Evolutionary conservation across 2,329 filamentous ascomycete genomes (phyloP).

Genomic region (Hypoxylon sp.): DNA sequence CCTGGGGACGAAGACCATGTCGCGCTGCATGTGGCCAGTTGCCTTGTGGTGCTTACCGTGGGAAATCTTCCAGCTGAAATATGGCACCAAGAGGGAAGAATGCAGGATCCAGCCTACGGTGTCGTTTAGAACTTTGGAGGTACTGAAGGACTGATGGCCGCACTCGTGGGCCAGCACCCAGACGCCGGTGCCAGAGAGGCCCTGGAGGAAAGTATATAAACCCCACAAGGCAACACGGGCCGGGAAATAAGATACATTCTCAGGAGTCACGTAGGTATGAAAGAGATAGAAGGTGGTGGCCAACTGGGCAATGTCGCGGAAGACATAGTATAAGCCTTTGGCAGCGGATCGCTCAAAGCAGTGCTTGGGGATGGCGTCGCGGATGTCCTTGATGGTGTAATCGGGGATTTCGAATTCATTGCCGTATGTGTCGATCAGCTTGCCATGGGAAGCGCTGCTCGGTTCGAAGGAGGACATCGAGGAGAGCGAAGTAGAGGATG

Average conservation of each 20-base stretch:
- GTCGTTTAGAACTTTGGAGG: slow-evolving; percentile 92
- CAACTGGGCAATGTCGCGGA: slow-evolving; percentile 81
- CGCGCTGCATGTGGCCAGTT: slow-evolving; percentile 94
- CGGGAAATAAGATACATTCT: slow-evolving; percentile 78
- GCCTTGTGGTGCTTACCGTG: slow-evolving; percentile 99
- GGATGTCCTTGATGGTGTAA: slow-evolving; percentile 97
- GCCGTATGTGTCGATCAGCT: slow-evolving; percentile 91
- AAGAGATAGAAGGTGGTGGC: slow-evolving; percentile 86
- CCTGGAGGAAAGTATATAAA: slow-evolving; percentile 83
- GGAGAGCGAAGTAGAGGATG: slow-evolving; percentile 92
- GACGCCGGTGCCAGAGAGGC: slow-evolving; percentile 90
- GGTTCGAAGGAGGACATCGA: slow-evolving; percentile 80
- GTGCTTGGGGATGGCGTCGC: slow-evolving; percentile 96
- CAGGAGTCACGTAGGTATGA: slow-evolving; percentile 90
- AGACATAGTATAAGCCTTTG: slow-evolving; percentile 83
- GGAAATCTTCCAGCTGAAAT: slow-evolving; percentile 99
- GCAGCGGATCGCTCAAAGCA: slow-evolving; percentile 90
- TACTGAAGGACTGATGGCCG: slow-evolving; percentile 95
- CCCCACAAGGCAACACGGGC: slow-evolving; percentile 75
- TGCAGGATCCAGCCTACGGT: slow-evolving; percentile 92
- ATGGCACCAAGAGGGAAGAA: slow-evolving; percentile 89
- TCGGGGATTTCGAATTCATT: slow-evolving; percentile 94
- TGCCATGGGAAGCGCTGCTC: slow-evolving; percentile 61
- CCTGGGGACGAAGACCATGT: slow-evolving; percentile 99
- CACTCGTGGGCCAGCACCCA: slow-evolving; percentile 99